Base-by-base conservation (phyloP, 2,329 filamentous ascomycete species). In the Fusarium sp. region DNA sequence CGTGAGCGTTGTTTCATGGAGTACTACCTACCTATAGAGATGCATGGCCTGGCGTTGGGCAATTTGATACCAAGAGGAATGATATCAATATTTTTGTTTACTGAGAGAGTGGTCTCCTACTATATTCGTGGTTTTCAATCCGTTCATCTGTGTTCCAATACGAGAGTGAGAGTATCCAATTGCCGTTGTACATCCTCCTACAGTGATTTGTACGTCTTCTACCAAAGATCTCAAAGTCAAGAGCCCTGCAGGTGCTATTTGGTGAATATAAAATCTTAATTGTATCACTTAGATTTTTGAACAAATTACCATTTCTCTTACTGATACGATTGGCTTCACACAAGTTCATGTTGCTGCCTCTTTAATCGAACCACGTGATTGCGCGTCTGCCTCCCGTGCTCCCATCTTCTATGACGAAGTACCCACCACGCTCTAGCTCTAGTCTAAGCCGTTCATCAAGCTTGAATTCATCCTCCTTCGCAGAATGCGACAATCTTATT, bases 31-130 rank as follows among this genome's bases (percentile, higher is more conserved):
- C 55, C 42, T 44, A 74, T 66, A 67, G 57, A 64, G 54, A 64
- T 57, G 63, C 62, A 75, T 73, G 64, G 50, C 60, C 51, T 63
- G 74, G 75, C 74, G 74, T 77, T 77, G 61, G 61, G 54, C 36
- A 44, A 30, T 63, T 59, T 56, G 30, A 54, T 68, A 55, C 44
- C 20, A 60, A 42, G 55, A 47, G 22, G 24, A 48, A 34, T 52
- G 28, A 61, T 45, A 20, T 51, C 14, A 51, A 36, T n/a, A 14
- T 38, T 32, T 38, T 45, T 24, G 22, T 32, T 44, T 10, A 9
- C 22, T 41, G 6, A 20, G 14, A 10, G 9, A 18, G 6, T 8
- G 12, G 14, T 20, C 4, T 26, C 32, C 8, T 7, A 11, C 5
- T 8, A 44, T 11, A 17, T 30, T 51, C 9, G 20, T n/a, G 20